phyloP scores from a whole-genome alignment of 1,284 basidiomycete genomes.

The Sanghuangporus weigelae region DNA sequence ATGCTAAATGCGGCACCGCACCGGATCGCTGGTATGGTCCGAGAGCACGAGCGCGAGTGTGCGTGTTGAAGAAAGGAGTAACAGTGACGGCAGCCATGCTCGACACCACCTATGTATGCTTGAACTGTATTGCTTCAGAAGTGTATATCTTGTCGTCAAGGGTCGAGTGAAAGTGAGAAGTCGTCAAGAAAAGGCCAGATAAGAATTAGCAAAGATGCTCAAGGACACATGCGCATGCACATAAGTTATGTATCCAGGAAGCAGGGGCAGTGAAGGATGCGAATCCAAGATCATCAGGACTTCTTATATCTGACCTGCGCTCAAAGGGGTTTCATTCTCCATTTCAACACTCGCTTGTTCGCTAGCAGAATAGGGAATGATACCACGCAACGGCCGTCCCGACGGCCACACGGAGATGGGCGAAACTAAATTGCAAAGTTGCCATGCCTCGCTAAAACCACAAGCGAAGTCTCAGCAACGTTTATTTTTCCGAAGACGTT shows the following conservation, averaged over 20 bases:
- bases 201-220: too few relatives aligned
- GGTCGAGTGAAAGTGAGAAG: not conserved
- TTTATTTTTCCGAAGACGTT: not conserved
- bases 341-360: not conserved
- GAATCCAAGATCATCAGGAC: not conserved
- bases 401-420: not conserved
- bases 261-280: not conserved
- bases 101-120: not conserved
- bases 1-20: conserved; percentile 47
- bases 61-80: conserved; percentile 40
- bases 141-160: not conserved
- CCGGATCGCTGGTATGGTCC: conserved; percentile 43
- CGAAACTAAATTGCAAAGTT: not conserved
- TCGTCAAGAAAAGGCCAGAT: not conserved
- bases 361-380: not conserved
- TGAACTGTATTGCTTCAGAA: not conserved
- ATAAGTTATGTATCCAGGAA: too few relatives aligned
- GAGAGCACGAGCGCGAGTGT: conserved; percentile 46
- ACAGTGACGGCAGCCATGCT: conserved; percentile 28
- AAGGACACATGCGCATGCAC: too few relatives aligned
- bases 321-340: not conserved
- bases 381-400: not conserved
- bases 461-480: not conserved
- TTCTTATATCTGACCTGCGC: not conserved
- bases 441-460: not conserved